Evolutionary conservation across 225 moss, liverwort and hornwort species (phyloP), one percentile per base, ranked within the genome.

Genomic region (Straminergon stramineum): DNA sequence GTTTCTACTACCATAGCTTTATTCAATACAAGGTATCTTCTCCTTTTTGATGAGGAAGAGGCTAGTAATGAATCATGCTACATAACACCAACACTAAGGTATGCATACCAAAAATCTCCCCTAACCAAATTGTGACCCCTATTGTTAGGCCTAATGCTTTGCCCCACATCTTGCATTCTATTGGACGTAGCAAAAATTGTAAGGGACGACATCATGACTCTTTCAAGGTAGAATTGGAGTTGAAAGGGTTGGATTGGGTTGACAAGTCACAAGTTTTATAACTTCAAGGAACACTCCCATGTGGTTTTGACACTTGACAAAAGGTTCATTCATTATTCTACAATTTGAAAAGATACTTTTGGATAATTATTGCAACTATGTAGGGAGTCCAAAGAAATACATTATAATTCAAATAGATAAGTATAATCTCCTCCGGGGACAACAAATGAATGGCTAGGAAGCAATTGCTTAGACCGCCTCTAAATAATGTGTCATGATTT

Each of bases 301-400:
- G 11, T 1, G 4, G 3, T 79, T 37, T 16, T 37, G 23, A 16
- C 5, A 22, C 79, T 26, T 9, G 15, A 78, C 6, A 24, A 16
- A 37, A 56, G 10, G 9, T 79, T 37, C 16, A 37, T 79, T 78
- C 24, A 56, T 10, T 56, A 56, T 56, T 79, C 16, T 4, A 37
- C 2, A 26, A 26, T 56, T 56, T 10, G 7, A 51, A 24, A 1
- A 1, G 15, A 5, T 2, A 0, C 1, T 75, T 31, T 48, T 48
- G 3, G 1, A 9, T 22, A 21, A 37, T 4, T 56, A 37, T 24
- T 37, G 16, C 37, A 56, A 79, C 4, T 0, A 0, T 37, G 0
- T 26, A 26, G 6, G 11, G 6, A 79, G 17, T 11, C 9, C 17
- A n/a, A 57, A 26, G 1, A 79, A 79, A 14, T 4, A 56, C 4